Base-by-base conservation (phyloP, 2,329 filamentous ascomycete genomes). In the Fusarium odoratissimum region DNA sequence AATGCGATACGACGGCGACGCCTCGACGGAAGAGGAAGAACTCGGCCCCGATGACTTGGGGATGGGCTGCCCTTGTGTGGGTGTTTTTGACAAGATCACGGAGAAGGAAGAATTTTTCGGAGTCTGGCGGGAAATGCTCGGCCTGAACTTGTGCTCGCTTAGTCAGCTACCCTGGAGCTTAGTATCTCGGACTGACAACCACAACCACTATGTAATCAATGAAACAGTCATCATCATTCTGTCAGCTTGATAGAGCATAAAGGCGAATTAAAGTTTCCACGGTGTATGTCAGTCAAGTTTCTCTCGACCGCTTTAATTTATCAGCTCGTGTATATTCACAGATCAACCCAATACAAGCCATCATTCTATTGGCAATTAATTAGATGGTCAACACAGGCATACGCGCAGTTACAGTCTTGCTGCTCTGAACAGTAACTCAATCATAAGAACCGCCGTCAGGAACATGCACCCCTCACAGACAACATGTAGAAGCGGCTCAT, bases 1-100 rank as follows among this genome's bases (percentile, higher is more conserved):
- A 83, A 83, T 83, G 82, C 81, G 81, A 83, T 79, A 80, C 80
- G 78, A 79, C 81, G 73, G 77, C 66, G 58, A 76, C 75, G 74
- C 75, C 75, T 80, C 77, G 80, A 83, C 83, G 83, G 83, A 85
- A 82, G 79, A 84, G 83, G 83, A 85, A 85, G 83, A 85, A 85
- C 83, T 83, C 82, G 80, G 79, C 78, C 71, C 75, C 75, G 75
- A 77, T 64, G 75, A 77, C 74, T 72, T 73, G 72, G 58, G 58
- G 64, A 64, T 60, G 78, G 80, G 65, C 75, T 76, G 68, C 59
- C 69, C 71, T 75, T 75, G 75, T 78, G 76, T 79, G 79, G 74
- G 77, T 80, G 78, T 81, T 81, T 72, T 80, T 79, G 74, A 72
- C 72, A 71, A 74, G 71, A 76, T 76, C 73, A 79, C 78, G 80